phyloP scores from a whole-genome alignment of 306 rosid genomes.

The Fragaria nilgerrensis region DNA sequence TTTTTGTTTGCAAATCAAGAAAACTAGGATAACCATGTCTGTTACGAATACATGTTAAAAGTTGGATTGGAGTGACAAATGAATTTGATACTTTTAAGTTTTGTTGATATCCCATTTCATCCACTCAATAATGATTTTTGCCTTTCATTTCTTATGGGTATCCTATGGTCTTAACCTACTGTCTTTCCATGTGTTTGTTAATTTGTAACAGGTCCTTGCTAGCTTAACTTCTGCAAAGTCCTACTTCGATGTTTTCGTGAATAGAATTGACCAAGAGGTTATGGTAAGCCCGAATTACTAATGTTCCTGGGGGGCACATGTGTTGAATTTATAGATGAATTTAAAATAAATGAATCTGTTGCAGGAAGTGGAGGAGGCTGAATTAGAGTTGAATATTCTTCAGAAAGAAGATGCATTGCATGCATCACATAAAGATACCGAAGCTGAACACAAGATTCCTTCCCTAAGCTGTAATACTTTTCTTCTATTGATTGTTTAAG shows the following conservation, averaged over 20 bases:
- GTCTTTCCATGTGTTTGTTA: constrained; percentile 9
- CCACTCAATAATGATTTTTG: neutral
- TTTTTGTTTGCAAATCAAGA: neutral
- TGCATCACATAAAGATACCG: constrained; percentile 37
- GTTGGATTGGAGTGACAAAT: neutral
- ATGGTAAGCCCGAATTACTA: constrained; percentile 48
- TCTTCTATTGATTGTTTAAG: constrained; percentile 6
- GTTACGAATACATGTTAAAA: neutral
- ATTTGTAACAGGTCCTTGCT: constrained; percentile 64
- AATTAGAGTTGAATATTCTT: constrained; percentile 69
- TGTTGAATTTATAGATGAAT: constrained; percentile 1
- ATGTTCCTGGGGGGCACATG: constrained; percentile 20
- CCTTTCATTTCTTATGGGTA: neutral
- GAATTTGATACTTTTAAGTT: neutral
- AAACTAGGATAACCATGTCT: neutral
- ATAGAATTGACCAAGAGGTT: constrained; percentile 60
- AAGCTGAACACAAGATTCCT: constrained; percentile 41
- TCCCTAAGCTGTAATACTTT: constrained; percentile 38
- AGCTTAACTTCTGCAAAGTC: constrained; percentile 73
- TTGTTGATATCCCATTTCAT: neutral
- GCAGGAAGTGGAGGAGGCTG: constrained; percentile 92
- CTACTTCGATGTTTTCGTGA: constrained; percentile 66
- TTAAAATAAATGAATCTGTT: constrained; percentile 31
- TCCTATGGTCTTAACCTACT: neutral
- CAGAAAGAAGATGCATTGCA: constrained; percentile 53